Conservation (phyloP, 352 stramenopile genomes). For the Pythium rishiriense region DNA sequence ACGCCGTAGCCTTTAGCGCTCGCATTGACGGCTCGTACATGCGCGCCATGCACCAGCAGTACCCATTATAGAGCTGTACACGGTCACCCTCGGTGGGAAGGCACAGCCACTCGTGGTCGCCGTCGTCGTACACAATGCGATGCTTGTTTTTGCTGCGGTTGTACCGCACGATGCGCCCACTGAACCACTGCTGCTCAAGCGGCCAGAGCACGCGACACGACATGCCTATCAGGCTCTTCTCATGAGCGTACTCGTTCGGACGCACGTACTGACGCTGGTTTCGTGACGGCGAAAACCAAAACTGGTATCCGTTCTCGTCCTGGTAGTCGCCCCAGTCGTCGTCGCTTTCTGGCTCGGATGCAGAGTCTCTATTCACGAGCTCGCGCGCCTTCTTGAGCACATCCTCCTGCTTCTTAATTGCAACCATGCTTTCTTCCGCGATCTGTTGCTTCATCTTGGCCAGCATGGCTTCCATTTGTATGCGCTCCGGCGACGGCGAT, state of each 20-base stretch:
- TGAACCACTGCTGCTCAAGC: slow-evolving; percentile 78
- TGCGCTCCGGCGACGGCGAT: slow-evolving; percentile 37
- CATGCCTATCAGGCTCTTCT: slow-evolving; percentile 62
- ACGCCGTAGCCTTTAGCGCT: slow-evolving; percentile 52
- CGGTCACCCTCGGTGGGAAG: slow-evolving; percentile 41
- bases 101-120: slow-evolving; percentile 74
- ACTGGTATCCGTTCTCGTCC: slow-evolving; percentile 60
- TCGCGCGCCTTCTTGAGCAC: slow-evolving; percentile 49
- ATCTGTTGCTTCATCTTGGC: slow-evolving; percentile 47
- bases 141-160: slow-evolving; percentile 69
- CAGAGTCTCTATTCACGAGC: slow-evolving; percentile 62
- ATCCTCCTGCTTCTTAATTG: slow-evolving; percentile 43
- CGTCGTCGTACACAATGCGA: slow-evolving; percentile 72
- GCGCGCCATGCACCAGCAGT: slow-evolving; percentile 68
- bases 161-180: slow-evolving; percentile 49
- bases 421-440: slow-evolving; percentile 45
- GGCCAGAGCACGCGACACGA: slow-evolving; percentile 70
- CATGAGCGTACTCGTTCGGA: slow-evolving; percentile 58
- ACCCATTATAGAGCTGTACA: slow-evolving; percentile 67
- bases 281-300: slow-evolving; percentile 81
- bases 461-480: slow-evolving; percentile 56
- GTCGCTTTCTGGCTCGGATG: slow-evolving; percentile 71
- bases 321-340: slow-evolving; percentile 77
- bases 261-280: slow-evolving; percentile 60
- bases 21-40: slow-evolving; percentile 63